Percentiles rank a stretch among this genome's conserved stretches.
Conservation (phyloP, 1,139 yeast genomes). For the Pichia sp. region DNA sequence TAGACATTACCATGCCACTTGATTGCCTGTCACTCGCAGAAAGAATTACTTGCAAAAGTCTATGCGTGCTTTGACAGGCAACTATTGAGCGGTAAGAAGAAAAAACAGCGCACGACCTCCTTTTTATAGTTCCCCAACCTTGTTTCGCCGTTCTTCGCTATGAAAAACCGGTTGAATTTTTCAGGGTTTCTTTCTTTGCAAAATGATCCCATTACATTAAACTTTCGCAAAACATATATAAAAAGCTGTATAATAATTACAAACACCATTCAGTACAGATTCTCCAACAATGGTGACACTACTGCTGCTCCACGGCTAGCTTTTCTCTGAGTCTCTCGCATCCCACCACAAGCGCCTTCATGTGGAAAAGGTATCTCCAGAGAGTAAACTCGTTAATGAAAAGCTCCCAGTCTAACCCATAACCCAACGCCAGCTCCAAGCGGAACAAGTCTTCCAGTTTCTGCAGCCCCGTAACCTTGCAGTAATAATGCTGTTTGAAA, state of each 20-base stretch:
- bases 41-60: too few species aligned
- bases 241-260: background rate
- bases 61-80: too few species aligned
- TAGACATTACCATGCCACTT: background rate
- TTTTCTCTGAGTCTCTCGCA: conserved; percentile 3
- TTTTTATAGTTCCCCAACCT: background rate
- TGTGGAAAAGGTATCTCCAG: conserved; percentile 15
- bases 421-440: conserved; percentile 30
- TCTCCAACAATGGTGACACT: background rate
- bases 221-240: background rate
- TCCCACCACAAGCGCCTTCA: conserved; percentile 9
- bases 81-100: too few species aligned
- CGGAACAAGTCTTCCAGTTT: conserved; percentile 28
- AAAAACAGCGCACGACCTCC: background rate
- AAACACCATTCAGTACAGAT: background rate
- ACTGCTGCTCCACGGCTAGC: background rate
- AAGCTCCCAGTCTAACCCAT: conserved; percentile 31
- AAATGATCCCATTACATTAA: background rate
- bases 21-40: background rate
- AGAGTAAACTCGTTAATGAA: conserved; percentile 29
- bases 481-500: conserved; percentile 31
- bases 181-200: background rate
- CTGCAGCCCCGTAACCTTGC: conserved; percentile 33
- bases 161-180: background rate
- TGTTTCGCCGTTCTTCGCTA: background rate